Conservation (phyloP, 192 early-diverging fungal genomes). For the Backusella parvicylindrica region DNA sequence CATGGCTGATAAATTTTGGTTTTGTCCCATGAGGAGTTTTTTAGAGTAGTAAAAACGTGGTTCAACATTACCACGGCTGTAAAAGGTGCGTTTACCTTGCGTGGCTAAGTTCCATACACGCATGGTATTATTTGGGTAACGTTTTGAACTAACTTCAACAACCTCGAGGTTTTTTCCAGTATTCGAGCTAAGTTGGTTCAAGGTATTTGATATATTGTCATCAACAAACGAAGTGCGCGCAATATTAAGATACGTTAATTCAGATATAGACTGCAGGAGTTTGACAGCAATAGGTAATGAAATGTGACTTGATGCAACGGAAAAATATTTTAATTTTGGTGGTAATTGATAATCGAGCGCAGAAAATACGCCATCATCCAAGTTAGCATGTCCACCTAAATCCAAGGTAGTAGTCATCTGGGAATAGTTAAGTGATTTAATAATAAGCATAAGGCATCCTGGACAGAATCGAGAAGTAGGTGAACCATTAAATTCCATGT, state of each 20-base stretch:
- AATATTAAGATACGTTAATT: constrained; percentile 1
- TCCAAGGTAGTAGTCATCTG: neutral
- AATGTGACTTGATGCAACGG: neutral
- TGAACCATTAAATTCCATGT: constrained; percentile 6
- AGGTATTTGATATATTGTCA: neutral
- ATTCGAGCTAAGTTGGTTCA: neutral
- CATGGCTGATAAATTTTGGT: constrained; percentile 7
- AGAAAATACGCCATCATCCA: neutral
- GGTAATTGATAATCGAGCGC: neutral
- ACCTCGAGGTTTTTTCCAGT: constrained; percentile 6
- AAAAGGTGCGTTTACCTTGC: constrained; percentile 3
- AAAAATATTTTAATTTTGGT: neutral
- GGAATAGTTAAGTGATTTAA: neutral
- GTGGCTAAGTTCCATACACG: neutral
- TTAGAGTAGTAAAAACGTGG: constrained; percentile 1
- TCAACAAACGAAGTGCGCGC: neutral
- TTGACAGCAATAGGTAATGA: neutral
- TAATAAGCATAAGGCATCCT: neutral
- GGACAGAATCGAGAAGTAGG: neutral
- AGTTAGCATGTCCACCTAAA: neutral
- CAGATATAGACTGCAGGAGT: neutral
- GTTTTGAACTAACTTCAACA: neutral
- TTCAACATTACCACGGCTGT: neutral
- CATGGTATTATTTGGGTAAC: neutral
- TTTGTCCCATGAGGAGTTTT: neutral